Evolutionary conservation across 2,329 filamentous ascomycete genomes (phyloP).

Genomic region (Paecilomyces variotii): DNA sequence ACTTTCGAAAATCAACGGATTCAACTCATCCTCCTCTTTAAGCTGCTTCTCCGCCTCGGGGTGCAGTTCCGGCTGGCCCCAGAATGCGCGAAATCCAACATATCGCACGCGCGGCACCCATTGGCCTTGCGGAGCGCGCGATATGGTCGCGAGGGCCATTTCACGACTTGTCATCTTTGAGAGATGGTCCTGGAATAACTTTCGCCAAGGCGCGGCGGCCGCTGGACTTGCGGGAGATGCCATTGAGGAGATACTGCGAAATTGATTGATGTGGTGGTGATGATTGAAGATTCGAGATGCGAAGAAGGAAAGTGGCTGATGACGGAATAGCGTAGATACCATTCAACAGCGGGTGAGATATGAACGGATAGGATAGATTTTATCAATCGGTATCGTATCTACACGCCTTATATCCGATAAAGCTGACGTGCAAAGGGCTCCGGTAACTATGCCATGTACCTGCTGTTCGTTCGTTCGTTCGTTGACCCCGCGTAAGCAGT

Average conservation of each 20-base stretch:
- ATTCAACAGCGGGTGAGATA: not conserved
- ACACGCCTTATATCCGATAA: not conserved
- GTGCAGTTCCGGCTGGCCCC: conserved; percentile 56
- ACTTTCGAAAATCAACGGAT: conserved; percentile 63
- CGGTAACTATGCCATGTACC: no score
- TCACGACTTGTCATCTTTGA: conserved; percentile 31
- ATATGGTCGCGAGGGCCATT: conserved; percentile 40
- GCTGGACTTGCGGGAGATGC: conserved; percentile 4
- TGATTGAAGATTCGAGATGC: not conserved
- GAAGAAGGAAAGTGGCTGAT: not conserved
- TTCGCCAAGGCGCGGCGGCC: conserved; percentile 45
- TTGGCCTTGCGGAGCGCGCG: conserved; percentile 5
- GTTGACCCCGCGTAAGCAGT: no score
- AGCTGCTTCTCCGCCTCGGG: conserved; percentile 67
- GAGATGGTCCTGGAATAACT: conserved; percentile 42
- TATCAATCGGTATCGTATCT: not conserved
- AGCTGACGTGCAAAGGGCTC: no score
- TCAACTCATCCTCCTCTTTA: conserved; percentile 38
- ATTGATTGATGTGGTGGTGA: no score
- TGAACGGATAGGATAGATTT: not conserved
- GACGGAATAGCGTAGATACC: not conserved
- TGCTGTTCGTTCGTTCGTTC: no score
- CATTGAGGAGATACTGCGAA: not conserved
- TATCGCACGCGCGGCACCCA: conserved; percentile 53
- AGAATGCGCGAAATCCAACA: conserved; percentile 81